Conservation (phyloP, 108 stramenopile genomes). For the Cyclotella baltica region DNA sequence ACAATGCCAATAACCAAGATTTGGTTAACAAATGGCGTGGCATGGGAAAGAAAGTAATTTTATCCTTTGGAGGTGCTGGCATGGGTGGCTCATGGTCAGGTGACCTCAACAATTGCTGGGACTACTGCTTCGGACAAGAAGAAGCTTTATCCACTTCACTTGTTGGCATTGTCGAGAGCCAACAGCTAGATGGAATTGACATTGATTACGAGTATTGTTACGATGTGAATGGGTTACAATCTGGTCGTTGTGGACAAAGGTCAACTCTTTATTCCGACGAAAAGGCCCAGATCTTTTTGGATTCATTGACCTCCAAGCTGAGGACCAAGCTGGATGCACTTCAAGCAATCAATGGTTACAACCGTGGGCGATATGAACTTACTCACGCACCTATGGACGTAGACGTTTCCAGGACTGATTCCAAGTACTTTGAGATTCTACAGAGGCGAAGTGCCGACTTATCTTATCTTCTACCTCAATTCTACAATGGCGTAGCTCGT, state of each 20-base stretch:
- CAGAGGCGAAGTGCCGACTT: conserved; percentile 19
- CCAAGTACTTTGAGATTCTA: conserved; percentile 51
- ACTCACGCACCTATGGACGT: conserved; percentile 67
- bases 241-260: conserved; percentile 29
- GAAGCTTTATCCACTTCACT: conserved; percentile 49
- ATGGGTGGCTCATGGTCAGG: too few relatives aligned
- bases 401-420: conserved; percentile 48
- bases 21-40: conserved; percentile 52
- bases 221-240: conserved; percentile 33
- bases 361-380: too few relatives aligned
- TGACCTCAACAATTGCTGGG: too few relatives aligned
- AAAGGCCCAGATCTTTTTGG: conserved; percentile 34
- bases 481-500: conserved; percentile 58
- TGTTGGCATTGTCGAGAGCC: conserved; percentile 52
- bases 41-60: conserved; percentile 67
- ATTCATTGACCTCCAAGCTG: conserved; percentile 26
- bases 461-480: conserved; percentile 65
- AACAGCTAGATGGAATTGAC: conserved; percentile 64
- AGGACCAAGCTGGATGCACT: conserved; percentile 44
- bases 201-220: conserved; percentile 79
- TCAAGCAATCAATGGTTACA: too few relatives aligned
- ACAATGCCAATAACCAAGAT: too few relatives aligned
- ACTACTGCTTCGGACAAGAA: conserved; percentile 70
- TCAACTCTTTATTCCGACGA: conserved; percentile 19
- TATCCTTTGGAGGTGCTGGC: conserved; percentile 73